phyloP scores from a whole-genome alignment of 83 land plant genomes.

The Larix sibirica region DNA sequence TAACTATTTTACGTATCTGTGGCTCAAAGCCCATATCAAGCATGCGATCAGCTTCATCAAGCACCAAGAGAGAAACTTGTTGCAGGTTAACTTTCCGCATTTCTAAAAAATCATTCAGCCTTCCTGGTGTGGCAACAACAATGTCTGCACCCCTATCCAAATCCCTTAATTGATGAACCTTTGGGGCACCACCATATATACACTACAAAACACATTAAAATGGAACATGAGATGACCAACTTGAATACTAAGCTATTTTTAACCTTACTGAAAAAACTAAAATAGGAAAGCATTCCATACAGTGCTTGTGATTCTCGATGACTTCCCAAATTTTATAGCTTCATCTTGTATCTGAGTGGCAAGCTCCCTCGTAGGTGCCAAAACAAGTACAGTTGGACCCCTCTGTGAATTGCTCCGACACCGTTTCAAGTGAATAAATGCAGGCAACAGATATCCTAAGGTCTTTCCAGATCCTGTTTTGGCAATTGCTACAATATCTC shows the following conservation, averaged over 20 bases:
- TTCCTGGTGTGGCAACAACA: conserved; percentile 81
- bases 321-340: conserved; percentile 84
- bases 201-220: conserved; percentile 16
- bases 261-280: too few relatives aligned
- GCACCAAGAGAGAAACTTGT: conserved; percentile 85
- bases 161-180: conserved; percentile 69
- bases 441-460: conserved; percentile 83
- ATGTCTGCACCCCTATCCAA: conserved; percentile 68
- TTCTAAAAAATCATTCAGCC: conserved; percentile 74
- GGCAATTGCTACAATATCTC: conserved; percentile 90
- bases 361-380: conserved; percentile 91
- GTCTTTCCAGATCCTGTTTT: conserved; percentile 98
- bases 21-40: conserved; percentile 99
- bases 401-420: conserved; percentile 44
- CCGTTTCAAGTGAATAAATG: conserved; percentile 75
- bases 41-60: conserved; percentile 99
- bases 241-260: too few relatives aligned
- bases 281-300: conserved; percentile 29
- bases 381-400: conserved; percentile 88
- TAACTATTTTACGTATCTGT: conserved; percentile 89
- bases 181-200: conserved; percentile 77
- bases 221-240: too few relatives aligned
- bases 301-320: conserved; percentile 82
- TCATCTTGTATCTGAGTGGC: conserved; percentile 96
- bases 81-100: conserved; percentile 57